Base-by-base conservation (phyloP, 306 rosid genomes). In the Begonia fuchsioides region DNA sequence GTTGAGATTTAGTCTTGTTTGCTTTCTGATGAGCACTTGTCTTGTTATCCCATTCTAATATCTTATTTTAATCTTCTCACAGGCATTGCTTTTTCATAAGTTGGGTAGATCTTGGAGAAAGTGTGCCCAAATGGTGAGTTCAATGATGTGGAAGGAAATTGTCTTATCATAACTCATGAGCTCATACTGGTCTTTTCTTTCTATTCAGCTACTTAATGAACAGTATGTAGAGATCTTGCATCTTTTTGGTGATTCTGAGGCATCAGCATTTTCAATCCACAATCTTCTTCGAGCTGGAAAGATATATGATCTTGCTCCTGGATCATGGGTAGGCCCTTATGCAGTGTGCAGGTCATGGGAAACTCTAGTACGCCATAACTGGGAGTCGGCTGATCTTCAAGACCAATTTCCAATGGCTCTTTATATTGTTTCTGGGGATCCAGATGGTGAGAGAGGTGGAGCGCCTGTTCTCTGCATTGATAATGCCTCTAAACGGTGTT, bases 311-410 rank as follows among this genome's bases (percentile, higher is more conserved):
- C 87, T 90, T 15, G 83, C 94, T 52, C 87, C 81, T 53, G 98
- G 98, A 48, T 90, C 95, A 47, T 90, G 98, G 98, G 82, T 90
- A 57, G 98, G 98, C 13, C 98, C 98, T 14, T 90, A 90, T 85
- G 98, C 98, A 40, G 79, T 90, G 92, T 90, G 98, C 63, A 93
- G 93, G 50, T 60, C 98, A 13, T 90, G 87, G 98, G 98, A 81
- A 69, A 75, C 86, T 67, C 78, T 90, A 47, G 77, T 75, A 48
- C 78, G 81, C 50, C 63, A 38, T 53, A 73, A 26, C 56, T 68
- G 84, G 59, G 85, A 61, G 58, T 54, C 14, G 26, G 51, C 39
- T 59, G 76, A 61, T 59, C 63, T 49, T 67, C 82, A 62, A 73
- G 65, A 62, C 38, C 90, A 62, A 52, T 85, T 90, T 75, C 95